A percentile compares a stretch with the other conserved stretches of the same genome.
phyloP scores from a whole-genome alignment of 345 rosid species.

The Corymbia maculata region DNA sequence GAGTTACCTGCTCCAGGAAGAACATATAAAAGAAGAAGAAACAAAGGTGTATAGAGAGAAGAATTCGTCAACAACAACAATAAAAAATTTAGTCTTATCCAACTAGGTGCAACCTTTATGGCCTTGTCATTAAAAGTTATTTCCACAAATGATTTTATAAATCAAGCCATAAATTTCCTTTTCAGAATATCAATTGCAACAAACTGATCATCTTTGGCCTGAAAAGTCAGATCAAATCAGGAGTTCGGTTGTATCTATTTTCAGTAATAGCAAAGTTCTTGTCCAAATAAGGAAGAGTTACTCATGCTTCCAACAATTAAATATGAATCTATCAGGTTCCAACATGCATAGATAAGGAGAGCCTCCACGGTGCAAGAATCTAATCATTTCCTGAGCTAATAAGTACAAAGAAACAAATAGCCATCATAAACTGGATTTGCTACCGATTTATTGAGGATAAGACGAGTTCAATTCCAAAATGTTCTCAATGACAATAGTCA shows the following conservation, averaged over 20 bases:
- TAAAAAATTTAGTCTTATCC: not conserved
- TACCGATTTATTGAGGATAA: not conserved
- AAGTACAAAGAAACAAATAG: not conserved
- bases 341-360: not conserved
- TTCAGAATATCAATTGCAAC: not conserved
- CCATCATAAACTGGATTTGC: not conserved
- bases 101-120: not conserved
- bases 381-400: not conserved
- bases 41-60: not conserved
- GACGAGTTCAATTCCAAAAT: not conserved
- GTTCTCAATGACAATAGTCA: not conserved
- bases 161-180: not conserved
- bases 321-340: not conserved
- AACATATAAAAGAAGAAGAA: not conserved
- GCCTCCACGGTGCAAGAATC: not conserved
- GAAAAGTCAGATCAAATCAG: not conserved
- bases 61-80: not conserved
- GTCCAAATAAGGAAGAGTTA: not conserved
- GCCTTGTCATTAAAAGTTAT: not conserved
- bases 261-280: not conserved
- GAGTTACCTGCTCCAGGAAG: not conserved
- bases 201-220: not conserved
- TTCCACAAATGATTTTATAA: not conserved
- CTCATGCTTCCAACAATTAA: not conserved
- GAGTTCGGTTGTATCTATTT: not conserved